Evolutionary conservation across 2,329 filamentous ascomycete species (phyloP), one percentile per base, ranked within the genome.

Genomic region (Cylindrodendrum hubeiense): DNA sequence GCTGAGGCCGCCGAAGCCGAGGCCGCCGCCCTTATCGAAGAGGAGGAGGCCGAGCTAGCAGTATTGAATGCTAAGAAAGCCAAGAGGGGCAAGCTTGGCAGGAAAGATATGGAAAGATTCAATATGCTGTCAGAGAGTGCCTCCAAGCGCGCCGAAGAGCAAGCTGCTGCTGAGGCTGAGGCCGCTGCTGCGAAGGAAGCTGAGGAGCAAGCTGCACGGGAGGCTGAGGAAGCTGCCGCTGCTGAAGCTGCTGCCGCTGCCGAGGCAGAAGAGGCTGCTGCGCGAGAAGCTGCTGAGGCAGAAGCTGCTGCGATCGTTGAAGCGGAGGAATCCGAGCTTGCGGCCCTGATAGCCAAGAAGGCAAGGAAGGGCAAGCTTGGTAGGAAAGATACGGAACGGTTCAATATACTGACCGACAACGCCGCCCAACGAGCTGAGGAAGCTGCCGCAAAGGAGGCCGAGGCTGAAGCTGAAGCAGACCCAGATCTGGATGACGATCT

Each of bases 11-110:
- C 77, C 41, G 57, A 65, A 19, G 63, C 39, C 5, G 67, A 67
- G 24, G 53, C 47, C 9, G 58, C 58, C 21, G 63, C 58, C 17
- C 26, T 43, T 4, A 34, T 51, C 24, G 76, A 78, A 4, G 76
- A 77, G 17, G 79, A 83, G 61, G 80, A 78, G 8, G 78, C 80
- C 37, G 81, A 84, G 69, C 80, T 80, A 30, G 79, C 78, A 12
- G 76, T 76, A 17, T 77, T 77, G 57, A 77, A 79, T 53, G 79
- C 78, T 9, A 73, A 72, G 70, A 73, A 71, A 28, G 61, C 60
- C 37, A 84, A 82, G 72, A 80, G 80, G 66, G 66, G 67, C 21
- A 67, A 50, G 22, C 62, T 67, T 34, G 65, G 65, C 5, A 54
- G 59, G 17, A 67, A 67, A n/a, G 65, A 67, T 49, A 56, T 54